phyloP scores from a whole-genome alignment of 2,329 filamentous ascomycete species.

The Pestalotiopsis sp. region DNA sequence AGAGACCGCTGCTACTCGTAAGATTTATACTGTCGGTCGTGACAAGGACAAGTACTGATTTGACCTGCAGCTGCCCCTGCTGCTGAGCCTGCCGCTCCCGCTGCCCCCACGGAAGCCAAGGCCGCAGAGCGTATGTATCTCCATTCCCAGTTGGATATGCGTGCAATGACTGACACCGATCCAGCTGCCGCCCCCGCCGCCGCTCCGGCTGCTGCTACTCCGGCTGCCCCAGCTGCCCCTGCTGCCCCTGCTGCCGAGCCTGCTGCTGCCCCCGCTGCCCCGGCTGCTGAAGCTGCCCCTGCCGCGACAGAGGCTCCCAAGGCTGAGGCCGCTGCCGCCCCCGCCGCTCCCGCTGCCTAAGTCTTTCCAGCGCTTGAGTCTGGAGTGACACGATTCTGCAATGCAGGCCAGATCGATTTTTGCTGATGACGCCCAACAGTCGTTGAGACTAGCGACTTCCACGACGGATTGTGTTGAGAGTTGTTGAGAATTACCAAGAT shows the following conservation, averaged over 20 bases:
- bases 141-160: neutral
- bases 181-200: neutral
- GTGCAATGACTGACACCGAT: neutral
- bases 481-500: neutral
- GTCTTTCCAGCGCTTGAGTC: neutral
- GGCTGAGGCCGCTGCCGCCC: conserved; percentile 11
- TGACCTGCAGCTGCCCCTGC: neutral
- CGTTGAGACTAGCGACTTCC: neutral
- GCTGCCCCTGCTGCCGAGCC: neutral
- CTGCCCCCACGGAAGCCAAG: conserved; percentile 8
- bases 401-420: neutral
- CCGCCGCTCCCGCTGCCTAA: neutral
- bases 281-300: neutral
- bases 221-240: neutral
- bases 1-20: conserved; percentile 13
- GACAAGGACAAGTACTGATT: neutral
- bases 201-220: neutral
- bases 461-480: neutral
- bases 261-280: neutral
- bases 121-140: conserved; percentile 5
- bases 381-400: neutral
- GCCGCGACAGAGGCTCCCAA: conserved; percentile 6
- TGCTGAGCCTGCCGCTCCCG: neutral
- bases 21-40: neutral
- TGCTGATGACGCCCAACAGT: neutral